phyloP scores from a whole-genome alignment of 495 filamentous ascomycete species.

The Hapsidospora chrysogenum region DNA sequence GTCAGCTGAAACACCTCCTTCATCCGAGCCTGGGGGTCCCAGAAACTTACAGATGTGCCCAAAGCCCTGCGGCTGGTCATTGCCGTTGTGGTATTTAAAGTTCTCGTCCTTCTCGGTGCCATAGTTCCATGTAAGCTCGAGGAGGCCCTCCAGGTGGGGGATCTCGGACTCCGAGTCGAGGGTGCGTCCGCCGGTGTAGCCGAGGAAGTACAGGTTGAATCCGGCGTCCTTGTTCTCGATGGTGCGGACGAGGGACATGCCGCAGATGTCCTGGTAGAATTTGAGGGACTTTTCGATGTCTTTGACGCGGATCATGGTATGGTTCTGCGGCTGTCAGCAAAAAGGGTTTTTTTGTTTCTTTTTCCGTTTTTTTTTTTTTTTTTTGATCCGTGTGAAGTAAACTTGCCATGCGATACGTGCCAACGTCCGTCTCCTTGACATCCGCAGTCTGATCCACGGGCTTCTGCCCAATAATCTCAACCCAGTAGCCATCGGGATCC shows the following conservation, averaged over 20 bases:
- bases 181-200: conserved; percentile 45
- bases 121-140: conserved; percentile 94
- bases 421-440: conserved; percentile 18
- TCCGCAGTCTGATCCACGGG: conserved; percentile 18
- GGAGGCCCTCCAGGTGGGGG: conserved; percentile 43
- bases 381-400: neutral
- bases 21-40: no score
- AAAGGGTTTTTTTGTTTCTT: neutral
- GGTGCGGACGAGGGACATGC: conserved; percentile 67
- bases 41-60: conserved; percentile 77
- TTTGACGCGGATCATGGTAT: conserved; percentile 94
- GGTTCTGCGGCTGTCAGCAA: conserved; percentile 42
- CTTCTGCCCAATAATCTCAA: conserved; percentile 45
- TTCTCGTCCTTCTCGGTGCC: conserved; percentile 80
- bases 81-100: conserved; percentile 86
- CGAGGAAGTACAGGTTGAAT: conserved; percentile 90
- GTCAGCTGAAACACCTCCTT: no score
- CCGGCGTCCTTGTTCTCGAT: conserved; percentile 48
- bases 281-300: conserved; percentile 65
- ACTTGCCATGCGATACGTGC: conserved; percentile 27
- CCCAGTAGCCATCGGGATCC: conserved; percentile 92
- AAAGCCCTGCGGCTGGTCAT: conserved; percentile 81
- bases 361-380: no score
- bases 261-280: conserved; percentile 83
- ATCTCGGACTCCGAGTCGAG: conserved; percentile 19